Conservation (phyloP, 2,329 filamentous ascomycete species). For the Verticillium nubilum region DNA sequence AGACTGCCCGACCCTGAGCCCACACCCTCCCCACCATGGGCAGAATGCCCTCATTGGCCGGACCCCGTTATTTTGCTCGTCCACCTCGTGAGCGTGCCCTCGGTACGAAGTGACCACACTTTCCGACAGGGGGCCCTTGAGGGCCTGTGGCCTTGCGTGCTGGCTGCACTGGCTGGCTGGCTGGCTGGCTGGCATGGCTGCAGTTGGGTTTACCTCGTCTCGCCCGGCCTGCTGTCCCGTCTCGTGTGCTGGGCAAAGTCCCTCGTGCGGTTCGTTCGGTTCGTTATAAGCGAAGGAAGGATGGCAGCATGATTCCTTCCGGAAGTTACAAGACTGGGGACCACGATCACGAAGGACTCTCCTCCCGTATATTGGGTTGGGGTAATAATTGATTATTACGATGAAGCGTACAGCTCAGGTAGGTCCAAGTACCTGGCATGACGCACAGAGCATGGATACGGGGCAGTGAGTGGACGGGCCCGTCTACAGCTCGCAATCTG, state of each 20-base stretch:
- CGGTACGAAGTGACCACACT: neutral
- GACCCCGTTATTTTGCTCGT: neutral
- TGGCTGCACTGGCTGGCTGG: neutral
- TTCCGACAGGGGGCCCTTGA: neutral
- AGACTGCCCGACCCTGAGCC: neutral
- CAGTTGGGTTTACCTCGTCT: neutral
- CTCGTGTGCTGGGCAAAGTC: neutral
- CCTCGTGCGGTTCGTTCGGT: neutral
- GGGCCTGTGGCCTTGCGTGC: neutral
- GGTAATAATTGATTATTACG: neutral
- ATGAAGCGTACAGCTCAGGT: neutral
- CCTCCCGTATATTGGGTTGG: neutral
- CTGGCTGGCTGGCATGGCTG: neutral
- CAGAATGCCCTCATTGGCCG: neutral
- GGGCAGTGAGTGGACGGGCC: too few species aligned
- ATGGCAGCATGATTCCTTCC: neutral
- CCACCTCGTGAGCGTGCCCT: neutral
- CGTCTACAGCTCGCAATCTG: too few species aligned
- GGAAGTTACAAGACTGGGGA: neutral
- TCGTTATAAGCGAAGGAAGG: neutral
- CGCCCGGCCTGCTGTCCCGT: neutral
- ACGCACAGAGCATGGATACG: too few species aligned
- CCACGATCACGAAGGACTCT: neutral
- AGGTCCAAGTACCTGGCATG: too few species aligned
- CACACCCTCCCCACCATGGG: neutral